phyloP scores from a whole-genome alignment of 257 asterid genomes.

The Parsonsia alboflavescens region DNA sequence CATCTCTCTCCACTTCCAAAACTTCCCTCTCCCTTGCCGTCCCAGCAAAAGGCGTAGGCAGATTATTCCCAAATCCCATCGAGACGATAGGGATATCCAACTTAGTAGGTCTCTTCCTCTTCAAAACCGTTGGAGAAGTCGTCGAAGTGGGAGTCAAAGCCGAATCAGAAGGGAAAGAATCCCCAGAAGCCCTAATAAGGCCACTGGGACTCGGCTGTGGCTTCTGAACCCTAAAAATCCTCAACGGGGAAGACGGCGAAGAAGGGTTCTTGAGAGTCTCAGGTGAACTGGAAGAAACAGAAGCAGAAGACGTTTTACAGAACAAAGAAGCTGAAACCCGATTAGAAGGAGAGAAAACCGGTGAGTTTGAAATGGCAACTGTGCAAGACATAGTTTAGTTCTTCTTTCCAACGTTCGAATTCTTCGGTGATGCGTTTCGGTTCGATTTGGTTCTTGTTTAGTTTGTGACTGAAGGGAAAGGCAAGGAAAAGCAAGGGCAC shows the following conservation, averaged over 20 bases:
- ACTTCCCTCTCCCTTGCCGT: slow-evolving; percentile 24
- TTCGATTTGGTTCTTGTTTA: not conserved
- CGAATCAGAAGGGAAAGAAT: slow-evolving; percentile 28
- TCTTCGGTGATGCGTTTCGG: not conserved
- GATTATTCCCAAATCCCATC: slow-evolving; percentile 19
- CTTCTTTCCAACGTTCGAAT: slow-evolving; percentile 24
- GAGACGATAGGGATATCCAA: slow-evolving; percentile 35
- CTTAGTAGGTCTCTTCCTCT: slow-evolving; percentile 39
- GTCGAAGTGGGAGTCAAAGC: slow-evolving; percentile 15
- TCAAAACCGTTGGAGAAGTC: slow-evolving; percentile 21
- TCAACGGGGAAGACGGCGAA: slow-evolving; percentile 47
- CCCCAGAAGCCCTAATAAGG: slow-evolving; percentile 37
- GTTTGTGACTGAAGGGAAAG: not conserved
- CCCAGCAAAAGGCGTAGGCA: slow-evolving; percentile 21
- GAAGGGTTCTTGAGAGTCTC: slow-evolving; percentile 23
- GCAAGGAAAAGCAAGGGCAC: not conserved
- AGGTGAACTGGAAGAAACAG: slow-evolving; percentile 31
- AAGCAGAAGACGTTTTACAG: slow-evolving; percentile 25
- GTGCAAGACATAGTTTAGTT: slow-evolving; percentile 30
- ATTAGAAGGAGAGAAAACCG: slow-evolving; percentile 45
- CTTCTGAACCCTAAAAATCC: slow-evolving; percentile 50
- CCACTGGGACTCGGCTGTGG: slow-evolving; percentile 37
- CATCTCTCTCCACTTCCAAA: slow-evolving; percentile 68
- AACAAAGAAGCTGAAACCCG: slow-evolving; percentile 23
- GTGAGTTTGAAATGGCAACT: slow-evolving; percentile 60